These are phyloP conservation scores for Linum tenue DNA, from an alignment of 345 rosid genomes.

Conservation along the genomic window DNA sequence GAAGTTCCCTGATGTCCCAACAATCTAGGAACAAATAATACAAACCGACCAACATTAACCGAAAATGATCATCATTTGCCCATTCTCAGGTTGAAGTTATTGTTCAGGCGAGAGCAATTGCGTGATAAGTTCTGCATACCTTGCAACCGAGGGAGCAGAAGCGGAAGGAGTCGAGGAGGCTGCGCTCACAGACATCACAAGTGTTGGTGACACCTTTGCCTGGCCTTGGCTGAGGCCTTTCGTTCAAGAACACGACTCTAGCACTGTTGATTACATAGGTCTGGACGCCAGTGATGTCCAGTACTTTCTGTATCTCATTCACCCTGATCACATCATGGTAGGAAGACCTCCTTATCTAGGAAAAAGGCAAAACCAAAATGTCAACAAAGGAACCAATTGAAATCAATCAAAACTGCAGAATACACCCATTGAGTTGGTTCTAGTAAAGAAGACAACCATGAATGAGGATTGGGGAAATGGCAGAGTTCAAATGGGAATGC, in stretches of 20 bases:
- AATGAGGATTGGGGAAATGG: no score
- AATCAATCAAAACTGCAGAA: slow-evolving; percentile 11
- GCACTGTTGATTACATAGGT: slow-evolving; percentile 98
- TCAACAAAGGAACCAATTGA: not conserved
- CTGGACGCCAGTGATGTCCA: slow-evolving; percentile 85
- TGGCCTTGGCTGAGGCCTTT: slow-evolving; percentile 96
- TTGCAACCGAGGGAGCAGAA: slow-evolving; percentile 99
- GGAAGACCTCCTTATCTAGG: slow-evolving; percentile 93
- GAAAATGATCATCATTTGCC: not conserved
- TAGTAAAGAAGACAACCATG: not conserved
- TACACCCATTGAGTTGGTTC: not conserved
- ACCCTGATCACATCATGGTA: slow-evolving; percentile 99
- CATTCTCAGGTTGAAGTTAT: not conserved
- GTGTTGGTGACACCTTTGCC: slow-evolving; percentile 92
- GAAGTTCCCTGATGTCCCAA: slow-evolving; percentile 49
- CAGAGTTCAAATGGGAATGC: no score
- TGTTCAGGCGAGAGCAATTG: not conserved
- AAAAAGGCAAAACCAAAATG: slow-evolving; percentile 3
- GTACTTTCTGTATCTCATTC: slow-evolving; percentile 71
- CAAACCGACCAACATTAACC: not conserved
- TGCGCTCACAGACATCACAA: slow-evolving; percentile 85
- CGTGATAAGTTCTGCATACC: slow-evolving; percentile 32
- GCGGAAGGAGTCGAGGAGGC: slow-evolving; percentile 84
- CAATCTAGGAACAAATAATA: slow-evolving; percentile 34
- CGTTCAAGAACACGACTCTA: slow-evolving; percentile 85